Base-by-base conservation (phyloP, 106 monocot species). In the Phalaenopsis aphrodite region DNA sequence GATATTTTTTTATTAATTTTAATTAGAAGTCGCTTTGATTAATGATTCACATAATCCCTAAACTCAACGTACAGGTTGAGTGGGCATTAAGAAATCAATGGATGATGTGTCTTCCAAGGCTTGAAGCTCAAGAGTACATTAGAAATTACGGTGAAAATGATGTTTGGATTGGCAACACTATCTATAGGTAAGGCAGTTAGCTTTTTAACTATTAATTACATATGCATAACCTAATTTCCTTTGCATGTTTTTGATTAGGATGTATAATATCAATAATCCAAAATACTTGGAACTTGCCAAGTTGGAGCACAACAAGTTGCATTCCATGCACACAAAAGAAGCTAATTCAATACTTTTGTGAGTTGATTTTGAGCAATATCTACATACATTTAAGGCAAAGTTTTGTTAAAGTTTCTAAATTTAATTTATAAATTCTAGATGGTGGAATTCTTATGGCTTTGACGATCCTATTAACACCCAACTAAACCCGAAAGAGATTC, bases 271-370 rank as follows among this genome's bases (percentile, higher is more conserved):
- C 5, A 85, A 82, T 73, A 81, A 82, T 64, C 66, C 82, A 17
- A 85, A 75, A 47, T 82, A 85, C 64, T 21, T 85, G 73, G 82
- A 85, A 74, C 82, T 85, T 42, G 85, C 82, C 42, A 85, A 82
- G 61, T 49, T 85, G 47, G 82, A 85, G 47, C 77, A 75, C 64
- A 85, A 85, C 78, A 78, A 64, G 46, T 39, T 82, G 55, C 85
- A 85, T 36, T 19, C 19, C 0, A 68, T 81, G 8, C 72, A 81
- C 81, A 82, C 38, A 45, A 47, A n/a, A 42, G 85, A 85, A 78
- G 72, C 68, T 24, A 38, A 85, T 38, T 85, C 75, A 19, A 75
- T 85, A 57, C 52, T 82, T 11, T 18, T 78, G 78, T 85, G 64
- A 85, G 83, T 52, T 52, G 52, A 52, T 52, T 14, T 85, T 49